Evolutionary conservation across 495 filamentous ascomycete species (phyloP).

Genomic region (Penicillium cataractarum): DNA sequence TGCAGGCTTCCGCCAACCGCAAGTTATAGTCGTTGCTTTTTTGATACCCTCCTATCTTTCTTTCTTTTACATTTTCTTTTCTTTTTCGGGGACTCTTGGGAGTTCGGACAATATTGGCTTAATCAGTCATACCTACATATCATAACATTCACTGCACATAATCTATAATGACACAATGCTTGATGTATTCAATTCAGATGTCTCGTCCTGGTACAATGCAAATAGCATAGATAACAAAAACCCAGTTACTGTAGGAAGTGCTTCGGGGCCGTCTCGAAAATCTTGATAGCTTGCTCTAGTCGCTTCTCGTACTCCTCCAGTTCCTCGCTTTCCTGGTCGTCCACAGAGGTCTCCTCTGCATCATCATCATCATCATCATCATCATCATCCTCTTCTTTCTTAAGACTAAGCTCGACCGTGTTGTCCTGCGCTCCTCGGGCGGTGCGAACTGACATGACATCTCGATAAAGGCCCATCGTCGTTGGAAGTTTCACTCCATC

Average conservation of each 20-base stretch:
- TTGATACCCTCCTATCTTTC: slow-evolving; percentile 27
- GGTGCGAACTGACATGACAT: slow-evolving; percentile 29
- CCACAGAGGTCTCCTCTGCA: neutral
- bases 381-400: neutral
- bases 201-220: neutral
- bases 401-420: slow-evolving; percentile 21
- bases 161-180: slow-evolving; percentile 16
- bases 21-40: slow-evolving; percentile 24
- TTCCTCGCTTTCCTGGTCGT: slow-evolving; percentile 22
- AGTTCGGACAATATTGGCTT: slow-evolving; percentile 6
- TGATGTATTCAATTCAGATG: neutral
- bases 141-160: slow-evolving; percentile 21
- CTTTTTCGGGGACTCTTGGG: slow-evolving; percentile 11
- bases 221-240: neutral
- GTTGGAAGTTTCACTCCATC: slow-evolving; percentile 21
- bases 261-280: slow-evolving; percentile 29
- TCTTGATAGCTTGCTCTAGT: slow-evolving; percentile 27
- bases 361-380: neutral
- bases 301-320: slow-evolving; percentile 30
- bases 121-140: slow-evolving; percentile 2
- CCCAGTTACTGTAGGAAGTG: slow-evolving; percentile 17
- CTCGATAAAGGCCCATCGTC: slow-evolving; percentile 30
- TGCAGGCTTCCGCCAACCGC: slow-evolving; percentile 75
- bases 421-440: neutral
- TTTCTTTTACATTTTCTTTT: slow-evolving; percentile 9